These are phyloP conservation scores for Trametes cinnabarina DNA, from an alignment of 768 basidiomycete species.

Conservation along the genomic window DNA sequence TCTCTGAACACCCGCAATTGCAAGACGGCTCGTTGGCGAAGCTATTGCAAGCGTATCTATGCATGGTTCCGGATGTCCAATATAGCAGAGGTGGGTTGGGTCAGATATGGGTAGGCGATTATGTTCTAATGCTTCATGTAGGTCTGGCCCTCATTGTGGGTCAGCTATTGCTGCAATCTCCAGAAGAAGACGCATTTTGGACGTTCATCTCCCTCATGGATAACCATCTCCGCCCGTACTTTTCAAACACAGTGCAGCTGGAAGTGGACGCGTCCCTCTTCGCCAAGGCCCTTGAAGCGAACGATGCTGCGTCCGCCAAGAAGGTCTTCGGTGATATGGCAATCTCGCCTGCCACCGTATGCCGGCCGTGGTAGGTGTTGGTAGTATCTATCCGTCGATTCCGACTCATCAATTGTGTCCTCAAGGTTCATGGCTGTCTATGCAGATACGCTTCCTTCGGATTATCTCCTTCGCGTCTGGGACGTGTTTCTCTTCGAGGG, in stretches of 20 bases:
- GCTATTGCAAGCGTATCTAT: slow-evolving; percentile 65
- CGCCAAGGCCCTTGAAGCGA: slow-evolving; percentile 61
- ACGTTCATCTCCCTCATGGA: slow-evolving; percentile 88
- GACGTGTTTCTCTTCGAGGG: slow-evolving; percentile 83
- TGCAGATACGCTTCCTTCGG: slow-evolving; percentile 59
- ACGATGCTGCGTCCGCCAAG: slow-evolving; percentile 58
- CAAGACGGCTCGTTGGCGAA: slow-evolving; percentile 54
- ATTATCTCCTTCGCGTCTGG: slow-evolving; percentile 74
- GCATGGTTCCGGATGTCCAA: slow-evolving; percentile 81
- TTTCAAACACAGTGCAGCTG: slow-evolving; percentile 59
- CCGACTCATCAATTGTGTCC: background rate
- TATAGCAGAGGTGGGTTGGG: slow-evolving; percentile 56
- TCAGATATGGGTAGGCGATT: background rate
- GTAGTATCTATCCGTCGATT: background rate
- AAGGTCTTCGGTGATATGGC: slow-evolving; percentile 65
- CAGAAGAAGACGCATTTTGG: slow-evolving; percentile 91
- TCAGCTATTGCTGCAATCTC: slow-evolving; percentile 68
- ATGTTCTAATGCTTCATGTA: slow-evolving; percentile 27
- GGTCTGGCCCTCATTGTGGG: slow-evolving; percentile 71
- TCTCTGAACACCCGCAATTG: slow-evolving; percentile 57
- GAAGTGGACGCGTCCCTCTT: slow-evolving; percentile 78
- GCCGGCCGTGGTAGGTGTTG: slow-evolving; percentile 55
- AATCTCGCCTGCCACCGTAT: slow-evolving; percentile 55
- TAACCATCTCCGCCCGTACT: slow-evolving; percentile 75
- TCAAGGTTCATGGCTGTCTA: slow-evolving; percentile 73